Percentiles rank a stretch among this genome's conserved stretches.
These are phyloP conservation scores for Boletus tylopilopsis DNA, from an alignment of 768 basidiomycete species.

Conservation along the genomic window DNA sequence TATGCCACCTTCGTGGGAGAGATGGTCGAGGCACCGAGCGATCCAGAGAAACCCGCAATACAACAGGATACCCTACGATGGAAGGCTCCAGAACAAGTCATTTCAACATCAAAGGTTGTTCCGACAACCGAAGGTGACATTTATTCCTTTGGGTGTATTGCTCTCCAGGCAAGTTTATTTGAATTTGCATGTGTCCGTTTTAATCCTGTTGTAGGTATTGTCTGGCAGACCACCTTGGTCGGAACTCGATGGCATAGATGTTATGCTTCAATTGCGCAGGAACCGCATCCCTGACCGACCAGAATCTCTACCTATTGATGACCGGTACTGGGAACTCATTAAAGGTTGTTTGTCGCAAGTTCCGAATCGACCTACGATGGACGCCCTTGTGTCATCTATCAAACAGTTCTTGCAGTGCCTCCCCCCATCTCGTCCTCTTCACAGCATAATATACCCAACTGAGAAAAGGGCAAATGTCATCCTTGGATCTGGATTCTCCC, in stretches of 20 bases:
- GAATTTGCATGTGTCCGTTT: neutral
- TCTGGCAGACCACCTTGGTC: neutral
- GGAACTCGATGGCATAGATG: neutral
- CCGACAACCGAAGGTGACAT: neutral
- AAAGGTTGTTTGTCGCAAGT: neutral
- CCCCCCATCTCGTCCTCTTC: neutral
- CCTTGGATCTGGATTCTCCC: no score
- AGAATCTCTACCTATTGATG: neutral
- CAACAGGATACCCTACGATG: neutral
- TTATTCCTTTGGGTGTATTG: conserved; percentile 2
- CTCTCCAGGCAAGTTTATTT: neutral
- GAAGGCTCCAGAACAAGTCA: neutral
- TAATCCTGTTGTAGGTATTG: neutral
- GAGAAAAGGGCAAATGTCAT: no score
- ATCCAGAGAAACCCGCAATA: neutral
- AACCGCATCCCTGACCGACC: neutral
- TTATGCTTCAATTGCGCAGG: neutral
- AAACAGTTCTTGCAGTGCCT: neutral
- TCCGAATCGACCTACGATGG: neutral
- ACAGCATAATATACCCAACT: neutral
- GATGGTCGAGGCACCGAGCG: neutral
- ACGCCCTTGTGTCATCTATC: neutral
- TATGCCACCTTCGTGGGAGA: neutral
- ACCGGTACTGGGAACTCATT: neutral
- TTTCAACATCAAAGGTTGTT: neutral